phyloP scores from a whole-genome alignment of 352 stramenopile species.

The Globisporangium recalcitrans region DNA sequence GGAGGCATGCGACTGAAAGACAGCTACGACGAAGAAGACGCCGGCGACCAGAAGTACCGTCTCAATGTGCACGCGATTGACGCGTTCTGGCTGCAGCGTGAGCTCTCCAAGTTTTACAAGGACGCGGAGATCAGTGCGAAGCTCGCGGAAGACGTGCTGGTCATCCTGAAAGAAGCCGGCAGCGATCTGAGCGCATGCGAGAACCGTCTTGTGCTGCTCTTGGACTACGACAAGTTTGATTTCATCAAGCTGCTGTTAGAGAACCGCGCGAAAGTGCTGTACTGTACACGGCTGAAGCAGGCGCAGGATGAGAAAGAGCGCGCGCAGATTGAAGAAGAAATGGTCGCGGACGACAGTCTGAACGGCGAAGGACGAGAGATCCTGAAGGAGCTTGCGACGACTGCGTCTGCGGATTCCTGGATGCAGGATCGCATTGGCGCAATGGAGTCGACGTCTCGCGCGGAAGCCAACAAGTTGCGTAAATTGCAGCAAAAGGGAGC shows the following conservation, averaged over 20 bases:
- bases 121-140: conserved; percentile 92
- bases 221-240: conserved; percentile 99
- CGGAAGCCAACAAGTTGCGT: conserved; percentile 75
- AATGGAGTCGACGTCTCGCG: conserved; percentile 79
- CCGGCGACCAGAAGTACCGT: conserved; percentile 57
- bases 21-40: conserved; percentile 59
- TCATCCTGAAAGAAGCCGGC: conserved; percentile 56
- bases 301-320: conserved; percentile 91
- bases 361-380: conserved; percentile 88
- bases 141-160: conserved; percentile 90
- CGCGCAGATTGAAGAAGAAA: conserved; percentile 86
- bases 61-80: conserved; percentile 96
- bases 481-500: conserved; percentile 55
- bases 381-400: conserved; percentile 88
- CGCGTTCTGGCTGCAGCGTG: conserved; percentile 96
- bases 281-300: conserved; percentile 96
- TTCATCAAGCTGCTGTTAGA: conserved; percentile 97
- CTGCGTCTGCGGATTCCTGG: conserved; percentile 91
- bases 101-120: conserved; percentile 94
- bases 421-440: conserved; percentile 89
- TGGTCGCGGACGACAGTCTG: conserved; percentile 78
- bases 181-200: conserved; percentile 89
- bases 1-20: conserved; percentile 76
- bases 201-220: conserved; percentile 95
- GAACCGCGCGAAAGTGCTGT: conserved; percentile 95